phyloP scores from a whole-genome alignment of 495 filamentous ascomycete genomes.

The Elasticomyces elasticus region DNA sequence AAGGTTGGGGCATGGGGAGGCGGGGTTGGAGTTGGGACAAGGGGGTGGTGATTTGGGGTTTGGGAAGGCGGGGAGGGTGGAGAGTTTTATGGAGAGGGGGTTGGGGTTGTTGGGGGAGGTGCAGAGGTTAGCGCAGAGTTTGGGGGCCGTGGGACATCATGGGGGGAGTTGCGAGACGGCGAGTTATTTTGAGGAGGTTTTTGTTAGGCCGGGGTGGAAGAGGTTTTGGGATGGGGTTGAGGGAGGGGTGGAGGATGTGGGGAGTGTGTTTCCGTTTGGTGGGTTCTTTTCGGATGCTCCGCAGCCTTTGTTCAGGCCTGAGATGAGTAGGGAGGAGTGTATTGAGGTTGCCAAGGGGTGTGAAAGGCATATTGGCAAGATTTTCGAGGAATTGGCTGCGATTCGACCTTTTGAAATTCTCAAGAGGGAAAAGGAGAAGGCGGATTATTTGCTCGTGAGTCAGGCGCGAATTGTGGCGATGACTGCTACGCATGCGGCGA shows the following conservation, averaged over 20 bases:
- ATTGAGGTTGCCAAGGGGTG: slow-evolving; percentile 77
- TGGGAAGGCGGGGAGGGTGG: slow-evolving; percentile 90
- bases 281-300: slow-evolving; percentile 81
- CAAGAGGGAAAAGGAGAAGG: slow-evolving; percentile 74
- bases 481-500: slow-evolving; percentile 98
- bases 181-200: slow-evolving; percentile 89
- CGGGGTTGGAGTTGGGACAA: slow-evolving; percentile 81
- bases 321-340: slow-evolving; percentile 52
- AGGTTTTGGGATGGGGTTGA: slow-evolving; percentile 57
- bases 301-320: slow-evolving; percentile 66
- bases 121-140: slow-evolving; percentile 68
- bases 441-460: slow-evolving; percentile 89
- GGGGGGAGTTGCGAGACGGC: slow-evolving; percentile 94
- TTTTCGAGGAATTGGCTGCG: slow-evolving; percentile 88
- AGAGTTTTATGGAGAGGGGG: slow-evolving; percentile 89
- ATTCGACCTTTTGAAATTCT: slow-evolving; percentile 93
- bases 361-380: slow-evolving; percentile 80
- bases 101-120: slow-evolving; percentile 72
- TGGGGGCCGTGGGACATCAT: slow-evolving; percentile 82
- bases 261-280: slow-evolving; percentile 80
- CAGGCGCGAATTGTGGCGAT: slow-evolving; percentile 95
- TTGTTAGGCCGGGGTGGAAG: slow-evolving; percentile 78
- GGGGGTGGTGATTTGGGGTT: slow-evolving; percentile 78
- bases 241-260: slow-evolving; percentile 48
- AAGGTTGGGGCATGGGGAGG: slow-evolving; percentile 87